phyloP scores from a whole-genome alignment of 208 protist genomes.

The Wallacemonas sp. region DNA sequence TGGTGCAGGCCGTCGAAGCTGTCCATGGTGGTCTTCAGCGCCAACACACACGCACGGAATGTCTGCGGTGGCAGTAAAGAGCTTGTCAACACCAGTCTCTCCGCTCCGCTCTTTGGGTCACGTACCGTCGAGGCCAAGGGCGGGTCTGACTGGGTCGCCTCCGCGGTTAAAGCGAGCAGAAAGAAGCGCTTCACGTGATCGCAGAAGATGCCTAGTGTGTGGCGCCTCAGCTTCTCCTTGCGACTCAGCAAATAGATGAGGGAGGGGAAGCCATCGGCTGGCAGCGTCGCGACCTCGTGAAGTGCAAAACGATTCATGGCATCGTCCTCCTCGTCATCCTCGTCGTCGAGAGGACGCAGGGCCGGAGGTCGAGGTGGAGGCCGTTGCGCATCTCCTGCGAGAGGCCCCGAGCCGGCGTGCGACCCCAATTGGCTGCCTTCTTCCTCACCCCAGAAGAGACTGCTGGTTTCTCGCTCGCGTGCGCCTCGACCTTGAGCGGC shows the following conservation, averaged over 20 bases:
- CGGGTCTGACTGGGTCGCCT: too few species aligned
- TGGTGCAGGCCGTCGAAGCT: slow-evolving; percentile 10
- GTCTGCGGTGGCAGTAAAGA: background rate
- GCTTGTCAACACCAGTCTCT: too few species aligned
- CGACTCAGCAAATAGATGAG: slow-evolving; percentile 38
- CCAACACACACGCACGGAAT: slow-evolving; percentile 12
- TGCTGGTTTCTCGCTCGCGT: background rate
- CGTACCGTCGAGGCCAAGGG: too few species aligned
- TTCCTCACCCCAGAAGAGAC: background rate
- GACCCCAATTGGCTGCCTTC: background rate
- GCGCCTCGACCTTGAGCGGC: too few species aligned
- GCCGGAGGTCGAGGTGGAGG: too few species aligned
- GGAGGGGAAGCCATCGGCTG: slow-evolving; percentile 47
- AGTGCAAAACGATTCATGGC: slow-evolving; percentile 27
- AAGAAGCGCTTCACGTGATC: slow-evolving; percentile 11
- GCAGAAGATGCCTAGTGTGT: background rate
- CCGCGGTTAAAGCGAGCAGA: background rate
- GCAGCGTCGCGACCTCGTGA: slow-evolving; percentile 26
- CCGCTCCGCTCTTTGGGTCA: too few species aligned
- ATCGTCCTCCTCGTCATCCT: slow-evolving; percentile 10
- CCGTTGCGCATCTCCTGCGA: background rate
- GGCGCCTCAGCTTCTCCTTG: slow-evolving; percentile 1
- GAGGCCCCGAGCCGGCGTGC: background rate
- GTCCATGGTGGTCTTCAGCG: slow-evolving; percentile 14
- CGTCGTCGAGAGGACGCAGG: too few species aligned